phyloP scores from a whole-genome alignment of 805 yeast genomes.

The Pichia thaimueangensis region DNA sequence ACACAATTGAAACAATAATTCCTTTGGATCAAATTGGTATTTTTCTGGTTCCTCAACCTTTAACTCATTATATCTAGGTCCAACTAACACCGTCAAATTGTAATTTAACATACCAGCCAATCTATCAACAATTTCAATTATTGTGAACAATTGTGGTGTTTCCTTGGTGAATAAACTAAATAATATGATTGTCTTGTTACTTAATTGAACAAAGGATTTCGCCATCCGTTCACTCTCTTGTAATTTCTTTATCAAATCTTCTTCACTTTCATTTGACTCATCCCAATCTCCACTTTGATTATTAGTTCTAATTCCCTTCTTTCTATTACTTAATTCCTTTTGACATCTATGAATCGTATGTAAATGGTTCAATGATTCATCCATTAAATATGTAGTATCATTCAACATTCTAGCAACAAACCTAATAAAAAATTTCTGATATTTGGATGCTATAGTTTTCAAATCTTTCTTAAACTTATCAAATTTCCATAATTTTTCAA shows the following conservation, averaged over 20 bases:
- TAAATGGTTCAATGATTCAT: conserved; percentile 80
- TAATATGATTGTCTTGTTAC: conserved; percentile 74
- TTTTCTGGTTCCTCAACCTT: conserved; percentile 79
- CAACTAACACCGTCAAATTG: conserved; percentile 86
- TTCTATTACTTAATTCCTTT: conserved; percentile 50
- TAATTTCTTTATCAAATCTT: conserved; percentile 54
- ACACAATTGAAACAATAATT: conserved; percentile 59
- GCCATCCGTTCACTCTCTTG: conserved; percentile 68
- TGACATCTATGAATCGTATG: conserved; percentile 72
- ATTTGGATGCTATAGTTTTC: conserved; percentile 54
- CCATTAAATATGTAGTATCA: conserved; percentile 86
- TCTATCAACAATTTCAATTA: conserved; percentile 87
- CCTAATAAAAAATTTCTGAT: conserved; percentile 80
- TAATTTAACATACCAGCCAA: conserved; percentile 94
- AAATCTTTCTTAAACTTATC: conserved; percentile 64
- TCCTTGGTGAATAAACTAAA: conserved; percentile 79
- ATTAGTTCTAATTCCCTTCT: conserved; percentile 28
- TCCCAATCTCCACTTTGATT: conserved; percentile 43
- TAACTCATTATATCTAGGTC: conserved; percentile 86
- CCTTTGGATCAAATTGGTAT: conserved; percentile 77
- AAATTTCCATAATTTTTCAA: conserved; percentile 78
- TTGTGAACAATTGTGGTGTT: conserved; percentile 78
- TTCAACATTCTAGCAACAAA: conserved; percentile 93
- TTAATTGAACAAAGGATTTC: conserved; percentile 71
- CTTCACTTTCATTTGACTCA: no score